Percentiles rank a stretch among this genome's conserved stretches.
Evolutionary conservation across 2,329 filamentous ascomycete genomes (phyloP).

Genomic region (Lizonia empirigonia): DNA sequence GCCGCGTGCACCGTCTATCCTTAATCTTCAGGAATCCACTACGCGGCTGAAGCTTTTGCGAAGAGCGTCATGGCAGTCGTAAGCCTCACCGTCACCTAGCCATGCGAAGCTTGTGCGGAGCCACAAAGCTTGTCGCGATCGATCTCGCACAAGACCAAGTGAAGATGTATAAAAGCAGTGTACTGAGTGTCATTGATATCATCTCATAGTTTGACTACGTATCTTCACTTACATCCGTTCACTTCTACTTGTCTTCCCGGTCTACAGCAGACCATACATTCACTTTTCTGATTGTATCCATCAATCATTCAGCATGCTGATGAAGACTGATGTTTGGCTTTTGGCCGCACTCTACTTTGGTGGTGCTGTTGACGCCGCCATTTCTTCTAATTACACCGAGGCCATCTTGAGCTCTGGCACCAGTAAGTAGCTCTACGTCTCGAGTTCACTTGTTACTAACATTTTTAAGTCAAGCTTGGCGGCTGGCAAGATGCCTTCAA

Average conservation of each 20-base stretch:
- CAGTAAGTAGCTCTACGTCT: background rate
- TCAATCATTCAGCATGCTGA: background rate
- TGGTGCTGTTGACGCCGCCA: slow-evolving; percentile 9
- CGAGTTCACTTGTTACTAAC: background rate
- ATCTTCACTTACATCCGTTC: slow-evolving; percentile 1
- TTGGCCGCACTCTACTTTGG: slow-evolving; percentile 12
- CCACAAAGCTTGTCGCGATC: slow-evolving; percentile 4
- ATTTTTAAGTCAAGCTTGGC: slow-evolving; percentile 7
- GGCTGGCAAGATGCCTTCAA: slow-evolving; percentile 28
- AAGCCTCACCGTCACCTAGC: slow-evolving; percentile 5
- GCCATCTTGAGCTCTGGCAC: slow-evolving; percentile 15
- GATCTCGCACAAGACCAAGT: background rate
- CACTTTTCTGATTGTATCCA: background rate
- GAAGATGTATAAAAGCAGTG: background rate
- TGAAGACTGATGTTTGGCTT: slow-evolving; percentile 12
- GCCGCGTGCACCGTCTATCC: slow-evolving; percentile 4
- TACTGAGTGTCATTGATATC: background rate
- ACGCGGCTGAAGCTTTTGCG: background rate
- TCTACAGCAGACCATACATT: background rate
- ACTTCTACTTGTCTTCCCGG: background rate
- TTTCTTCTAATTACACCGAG: slow-evolving; percentile 10
- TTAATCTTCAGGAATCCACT: background rate
- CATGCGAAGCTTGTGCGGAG: slow-evolving; percentile 9
- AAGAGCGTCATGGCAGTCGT: slow-evolving; percentile 10
- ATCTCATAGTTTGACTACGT: background rate